phyloP scores from a whole-genome alignment of 495 filamentous ascomycete species.

The Daldinia loculata region DNA sequence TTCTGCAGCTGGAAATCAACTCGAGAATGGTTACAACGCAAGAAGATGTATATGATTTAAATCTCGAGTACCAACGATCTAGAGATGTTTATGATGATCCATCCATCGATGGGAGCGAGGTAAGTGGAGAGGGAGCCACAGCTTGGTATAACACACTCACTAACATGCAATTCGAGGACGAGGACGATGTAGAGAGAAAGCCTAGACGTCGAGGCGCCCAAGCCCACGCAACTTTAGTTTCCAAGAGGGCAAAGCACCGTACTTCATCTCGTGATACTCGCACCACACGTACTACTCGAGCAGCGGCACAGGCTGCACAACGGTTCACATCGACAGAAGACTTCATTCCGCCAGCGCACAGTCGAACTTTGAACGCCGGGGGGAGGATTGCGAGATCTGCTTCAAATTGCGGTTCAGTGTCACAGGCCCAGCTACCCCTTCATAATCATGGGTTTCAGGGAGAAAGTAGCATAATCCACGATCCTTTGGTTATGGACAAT shows the following conservation, averaged over 20 bases:
- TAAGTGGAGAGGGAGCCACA: slow-evolving; percentile 38
- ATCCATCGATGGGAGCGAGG: slow-evolving; percentile 58
- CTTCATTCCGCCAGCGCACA: neutral
- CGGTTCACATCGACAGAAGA: neutral
- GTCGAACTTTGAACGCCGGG: slow-evolving; percentile 10
- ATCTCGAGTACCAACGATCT: slow-evolving; percentile 62
- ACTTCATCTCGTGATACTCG: slow-evolving; percentile 15
- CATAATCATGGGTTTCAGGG: slow-evolving; percentile 42
- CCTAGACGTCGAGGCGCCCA: slow-evolving; percentile 35
- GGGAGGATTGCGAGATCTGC: slow-evolving; percentile 31
- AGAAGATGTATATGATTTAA: slow-evolving; percentile 72
- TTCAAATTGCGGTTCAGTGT: slow-evolving; percentile 14
- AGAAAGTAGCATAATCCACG: slow-evolving; percentile 1
- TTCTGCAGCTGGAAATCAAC: slow-evolving; percentile 74
- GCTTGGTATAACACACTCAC: slow-evolving; percentile 10
- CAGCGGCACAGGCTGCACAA: slow-evolving; percentile 14
- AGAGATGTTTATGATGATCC: slow-evolving; percentile 61
- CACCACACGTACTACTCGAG: slow-evolving; percentile 15
- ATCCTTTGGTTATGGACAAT: slow-evolving; percentile 14
- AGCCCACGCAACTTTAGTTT: slow-evolving; percentile 20
- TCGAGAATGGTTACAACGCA: slow-evolving; percentile 73
- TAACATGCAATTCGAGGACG: slow-evolving; percentile 32
- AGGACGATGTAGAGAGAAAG: slow-evolving; percentile 36
- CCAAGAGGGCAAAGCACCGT: slow-evolving; percentile 34
- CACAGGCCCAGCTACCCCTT: slow-evolving; percentile 31